phyloP scores from a whole-genome alignment of 2,329 filamentous ascomycete genomes.

The Plectosphaerella plurivora region DNA sequence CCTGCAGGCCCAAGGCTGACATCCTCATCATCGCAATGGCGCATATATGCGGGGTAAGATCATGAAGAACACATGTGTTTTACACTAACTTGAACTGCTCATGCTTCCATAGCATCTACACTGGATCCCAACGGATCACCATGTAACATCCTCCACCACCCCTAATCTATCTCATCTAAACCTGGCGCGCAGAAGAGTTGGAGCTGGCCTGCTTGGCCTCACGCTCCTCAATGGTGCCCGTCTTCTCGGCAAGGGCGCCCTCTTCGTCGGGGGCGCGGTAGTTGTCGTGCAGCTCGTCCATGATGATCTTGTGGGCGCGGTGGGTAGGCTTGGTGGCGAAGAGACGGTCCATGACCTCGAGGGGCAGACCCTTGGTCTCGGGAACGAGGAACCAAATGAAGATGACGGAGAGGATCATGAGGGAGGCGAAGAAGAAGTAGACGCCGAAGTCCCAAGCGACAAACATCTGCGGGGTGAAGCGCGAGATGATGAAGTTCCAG shows the following conservation, averaged over 20 bases:
- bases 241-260: slow-evolving; percentile 19
- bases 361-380: slow-evolving; percentile 61
- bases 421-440: slow-evolving; percentile 64
- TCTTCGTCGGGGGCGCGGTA: slow-evolving; percentile 23
- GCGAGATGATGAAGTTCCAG: slow-evolving; percentile 65
- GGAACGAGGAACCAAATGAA: slow-evolving; percentile 62
- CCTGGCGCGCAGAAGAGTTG: not conserved
- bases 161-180: no score
- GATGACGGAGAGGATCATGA: slow-evolving; percentile 53
- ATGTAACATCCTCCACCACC: not conserved
- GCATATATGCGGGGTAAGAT: no score
- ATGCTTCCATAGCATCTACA: no score
- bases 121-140: no score
- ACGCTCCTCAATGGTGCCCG: slow-evolving; percentile 10
- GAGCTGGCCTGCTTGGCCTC: slow-evolving; percentile 12
- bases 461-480: slow-evolving; percentile 66
- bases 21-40: no score
- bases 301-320: slow-evolving; percentile 36
- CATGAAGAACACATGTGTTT: no score
- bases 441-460: slow-evolving; percentile 55
- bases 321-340: slow-evolving; percentile 46
- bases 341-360: slow-evolving; percentile 61
- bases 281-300: slow-evolving; percentile 33
- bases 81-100: no score
- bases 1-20: no score